Evolutionary conservation across 169 alveolate species (phyloP).

Genomic region (Plasmodium gonderi): DNA sequence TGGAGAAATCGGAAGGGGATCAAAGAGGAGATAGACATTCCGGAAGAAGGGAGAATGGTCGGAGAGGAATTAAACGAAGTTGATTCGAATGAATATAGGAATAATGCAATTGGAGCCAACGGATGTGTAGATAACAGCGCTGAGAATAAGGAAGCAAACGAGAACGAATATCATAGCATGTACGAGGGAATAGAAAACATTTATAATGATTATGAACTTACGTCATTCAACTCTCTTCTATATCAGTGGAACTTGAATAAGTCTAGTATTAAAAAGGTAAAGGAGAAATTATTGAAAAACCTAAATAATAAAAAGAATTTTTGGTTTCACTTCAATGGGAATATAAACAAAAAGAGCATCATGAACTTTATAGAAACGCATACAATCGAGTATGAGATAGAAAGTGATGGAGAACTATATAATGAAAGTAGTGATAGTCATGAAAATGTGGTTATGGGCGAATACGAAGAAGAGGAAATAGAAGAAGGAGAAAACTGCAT

Average conservation of each 20-base stretch:
- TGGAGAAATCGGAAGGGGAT: neutral
- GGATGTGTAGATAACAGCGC: neutral
- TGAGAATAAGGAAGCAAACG: neutral
- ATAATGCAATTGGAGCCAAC: neutral
- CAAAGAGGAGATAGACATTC: neutral
- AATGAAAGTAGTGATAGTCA: neutral
- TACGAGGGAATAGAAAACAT: constrained; percentile 66
- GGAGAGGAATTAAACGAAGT: neutral
- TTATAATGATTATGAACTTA: constrained; percentile 41
- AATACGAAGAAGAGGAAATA: neutral
- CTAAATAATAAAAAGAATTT: constrained; percentile 15
- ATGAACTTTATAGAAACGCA: constrained; percentile 73
- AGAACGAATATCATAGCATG: neutral
- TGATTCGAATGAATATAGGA: too few relatives aligned
- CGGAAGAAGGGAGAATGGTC: neutral
- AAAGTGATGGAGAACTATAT: constrained; percentile 42
- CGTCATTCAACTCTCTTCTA: constrained; percentile 46
- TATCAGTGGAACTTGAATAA: constrained; percentile 70
- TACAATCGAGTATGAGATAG: constrained; percentile 68
- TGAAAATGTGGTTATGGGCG: neutral
- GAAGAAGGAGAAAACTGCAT: neutral
- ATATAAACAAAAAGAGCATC: constrained; percentile 45
- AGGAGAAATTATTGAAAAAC: neutral
- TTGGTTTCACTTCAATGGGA: constrained; percentile 68
- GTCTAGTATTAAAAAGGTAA: constrained; percentile 53